Evolutionary conservation across 2,329 filamentous ascomycete genomes (phyloP), one percentile per base, ranked within the genome.

Genomic region (Rasamsonia emersonii): DNA sequence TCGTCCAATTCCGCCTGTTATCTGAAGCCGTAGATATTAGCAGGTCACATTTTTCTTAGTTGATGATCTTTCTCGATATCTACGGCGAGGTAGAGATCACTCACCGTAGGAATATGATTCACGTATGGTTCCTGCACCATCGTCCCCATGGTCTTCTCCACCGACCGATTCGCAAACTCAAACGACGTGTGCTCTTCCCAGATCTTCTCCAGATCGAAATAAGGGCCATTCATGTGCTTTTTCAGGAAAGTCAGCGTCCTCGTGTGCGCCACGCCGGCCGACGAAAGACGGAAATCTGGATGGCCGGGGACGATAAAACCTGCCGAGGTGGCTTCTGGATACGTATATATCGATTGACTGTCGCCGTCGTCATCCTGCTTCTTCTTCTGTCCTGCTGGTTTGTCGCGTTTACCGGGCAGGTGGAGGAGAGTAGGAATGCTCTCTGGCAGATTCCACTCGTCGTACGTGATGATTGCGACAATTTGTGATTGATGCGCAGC

Each of bases 71-170:
- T n/a, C n/a, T n/a, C n/a, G n/a, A n/a, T n/a, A n/a, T n/a, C n/a
- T n/a, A n/a, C n/a, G n/a, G n/a, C n/a, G n/a, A n/a, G n/a, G n/a
- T n/a, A 14, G 10, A 13, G 19, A 24, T 17, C 4, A 45, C 69
- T 62, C 46, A 77, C 67, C 0, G 80, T 85, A 0, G 81, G 78
- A 2, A 86, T 66, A 49, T 86, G 79, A 49, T 86, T 86, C 1
- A 88, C 82, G 46, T 86, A 86, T 2, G 82, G 82, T 51, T 85
- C 75, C 28, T 77, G 67, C 2, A 86, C 80, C 82, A 88, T 86
- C 0, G 82, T 86, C n/a, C 67, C 68, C 82, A 88, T 86, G 0
- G 82, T 88, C 41, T 75, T 72, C 39, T 75, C 75, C 0, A 85
- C 80, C 2, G 73, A 74, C 8, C 80, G 69, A 34, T 77, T 73